phyloP scores from a whole-genome alignment of 371 early-diverging fungal genomes.

The Mortierella sp. region DNA sequence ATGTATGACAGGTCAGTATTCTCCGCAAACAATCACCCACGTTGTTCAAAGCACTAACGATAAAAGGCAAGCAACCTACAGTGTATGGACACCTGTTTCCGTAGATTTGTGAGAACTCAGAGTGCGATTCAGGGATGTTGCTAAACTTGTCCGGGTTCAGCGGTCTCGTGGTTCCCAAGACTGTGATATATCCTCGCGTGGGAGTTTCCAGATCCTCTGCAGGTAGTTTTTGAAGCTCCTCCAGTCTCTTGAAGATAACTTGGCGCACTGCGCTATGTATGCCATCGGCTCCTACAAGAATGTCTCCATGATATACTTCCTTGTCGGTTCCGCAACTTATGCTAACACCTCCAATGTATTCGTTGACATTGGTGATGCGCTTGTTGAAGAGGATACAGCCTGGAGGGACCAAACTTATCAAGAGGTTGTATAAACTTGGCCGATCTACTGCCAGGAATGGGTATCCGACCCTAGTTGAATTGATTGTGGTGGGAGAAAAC shows the following conservation, averaged over 20 bases:
- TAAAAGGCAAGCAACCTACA: not conserved
- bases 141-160: too few relatives aligned
- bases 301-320: conserved; percentile 7
- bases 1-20: not conserved
- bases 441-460: conserved; percentile 4
- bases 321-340: too few relatives aligned
- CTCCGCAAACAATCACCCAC: too few relatives aligned
- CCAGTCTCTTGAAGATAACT: not conserved
- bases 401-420: conserved; percentile 9
- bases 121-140: too few relatives aligned
- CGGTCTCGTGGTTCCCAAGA: not conserved
- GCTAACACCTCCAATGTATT: conserved; percentile 1
- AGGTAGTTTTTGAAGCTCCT: not conserved
- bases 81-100: not conserved
- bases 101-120: not conserved
- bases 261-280: not conserved
- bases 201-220: not conserved
- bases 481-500: too few relatives aligned
- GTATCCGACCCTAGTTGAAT: conserved; percentile 12
- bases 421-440: conserved; percentile 4
- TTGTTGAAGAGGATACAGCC: conserved; percentile 11
- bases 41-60: too few relatives aligned
- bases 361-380: not conserved
- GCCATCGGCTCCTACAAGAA: conserved; percentile 17
- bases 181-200: not conserved